These are phyloP conservation scores for Xerocomellus amylosporus DNA, from an alignment of 768 basidiomycete species.

Conservation along the genomic window DNA sequence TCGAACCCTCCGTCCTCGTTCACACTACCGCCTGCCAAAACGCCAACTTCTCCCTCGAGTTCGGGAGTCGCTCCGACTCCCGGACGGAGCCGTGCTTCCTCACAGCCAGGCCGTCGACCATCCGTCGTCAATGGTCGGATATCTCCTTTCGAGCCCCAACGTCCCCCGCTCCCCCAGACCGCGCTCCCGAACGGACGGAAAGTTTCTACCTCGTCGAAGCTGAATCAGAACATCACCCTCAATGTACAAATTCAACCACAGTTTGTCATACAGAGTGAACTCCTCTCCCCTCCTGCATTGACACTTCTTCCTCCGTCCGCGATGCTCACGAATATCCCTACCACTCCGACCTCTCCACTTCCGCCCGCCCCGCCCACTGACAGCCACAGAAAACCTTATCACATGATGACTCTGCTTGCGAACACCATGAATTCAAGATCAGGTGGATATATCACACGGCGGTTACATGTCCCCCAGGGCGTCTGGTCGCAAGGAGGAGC, in stretches of 20 bases:
- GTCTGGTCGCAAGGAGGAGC: conserved; percentile 92
- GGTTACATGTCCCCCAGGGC: conserved; percentile 83
- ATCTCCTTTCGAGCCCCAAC: conserved; percentile 49
- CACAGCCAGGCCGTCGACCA: conserved; percentile 74
- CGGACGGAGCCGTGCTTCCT: conserved; percentile 62
- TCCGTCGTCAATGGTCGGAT: conserved; percentile 51
- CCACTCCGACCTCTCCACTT: conserved; percentile 74
- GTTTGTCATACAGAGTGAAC: conserved; percentile 50
- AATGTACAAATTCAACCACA: conserved; percentile 48
- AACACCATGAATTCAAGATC: conserved; percentile 75
- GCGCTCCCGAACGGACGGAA: conserved; percentile 51
- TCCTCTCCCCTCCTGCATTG: conserved; percentile 38
- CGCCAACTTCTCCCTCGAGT: conserved; percentile 40
- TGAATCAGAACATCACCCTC: conserved; percentile 45
- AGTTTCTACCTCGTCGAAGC: conserved; percentile 57
- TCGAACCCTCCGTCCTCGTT: conserved; percentile 37
- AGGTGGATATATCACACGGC: conserved; percentile 86
- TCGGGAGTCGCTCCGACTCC: conserved; percentile 37
- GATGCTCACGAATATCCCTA: conserved; percentile 57
- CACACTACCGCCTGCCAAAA: conserved; percentile 30
- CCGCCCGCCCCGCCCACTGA: conserved; percentile 72
- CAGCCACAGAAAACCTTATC: conserved; percentile 79
- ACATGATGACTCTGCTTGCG: conserved; percentile 81
- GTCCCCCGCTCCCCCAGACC: conserved; percentile 50
- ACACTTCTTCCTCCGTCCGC: conserved; percentile 46